Evolutionary conservation across 2,329 filamentous ascomycete species (phyloP), one percentile per base, ranked within the genome.

Genomic region (Cladophialophora exuberans): DNA sequence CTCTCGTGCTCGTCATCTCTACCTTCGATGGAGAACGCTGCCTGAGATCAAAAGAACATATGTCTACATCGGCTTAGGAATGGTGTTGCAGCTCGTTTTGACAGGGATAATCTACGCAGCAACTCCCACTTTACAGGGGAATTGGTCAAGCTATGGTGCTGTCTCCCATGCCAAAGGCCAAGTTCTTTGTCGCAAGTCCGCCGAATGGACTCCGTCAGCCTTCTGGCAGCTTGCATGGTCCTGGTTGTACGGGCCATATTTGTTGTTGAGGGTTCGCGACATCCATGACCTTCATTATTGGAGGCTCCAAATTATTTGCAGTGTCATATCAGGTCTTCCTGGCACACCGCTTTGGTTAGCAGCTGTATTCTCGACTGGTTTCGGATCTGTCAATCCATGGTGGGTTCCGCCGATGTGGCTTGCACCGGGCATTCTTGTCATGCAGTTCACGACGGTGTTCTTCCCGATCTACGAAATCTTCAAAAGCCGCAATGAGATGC

Each of bases 181-280:
- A n/a, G 30, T 11, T 15, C 22, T 47, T 22, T 52, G 53, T 52
- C 52, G 54, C 53, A 49, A 44, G 13, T 53, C 50, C 38, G 6
- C 13, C 6, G 23, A 52, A 61, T 54, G 78, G 80, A 80, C 82
- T 72, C 82, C 82, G 0, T 83, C 81, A 0, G 76, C 83, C 25
- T 74, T 85, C 47, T 86, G 83, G 83, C 83, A 86, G 61, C 75
- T 84, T 48, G 69, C 83, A 52, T 86, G 82, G 83, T 76, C 82
- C n/a, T 85, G 80, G 77, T 65, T 84, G 36, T 76, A 82, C 52
- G 83, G 83, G 2, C 83, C 84, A 25, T 74, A 79, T 57, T 76
- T 84, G 56, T 73, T 86, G 6, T 85, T 77, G 74, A 75, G 77
- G 61, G 78, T 83, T 28, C 76, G 82, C 6, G 72, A 75, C 13